A percentile compares a stretch with the other conserved stretches of the same genome.
phyloP scores from a whole-genome alignment of 2,329 filamentous ascomycete species.

The Cordyceps sp. region DNA sequence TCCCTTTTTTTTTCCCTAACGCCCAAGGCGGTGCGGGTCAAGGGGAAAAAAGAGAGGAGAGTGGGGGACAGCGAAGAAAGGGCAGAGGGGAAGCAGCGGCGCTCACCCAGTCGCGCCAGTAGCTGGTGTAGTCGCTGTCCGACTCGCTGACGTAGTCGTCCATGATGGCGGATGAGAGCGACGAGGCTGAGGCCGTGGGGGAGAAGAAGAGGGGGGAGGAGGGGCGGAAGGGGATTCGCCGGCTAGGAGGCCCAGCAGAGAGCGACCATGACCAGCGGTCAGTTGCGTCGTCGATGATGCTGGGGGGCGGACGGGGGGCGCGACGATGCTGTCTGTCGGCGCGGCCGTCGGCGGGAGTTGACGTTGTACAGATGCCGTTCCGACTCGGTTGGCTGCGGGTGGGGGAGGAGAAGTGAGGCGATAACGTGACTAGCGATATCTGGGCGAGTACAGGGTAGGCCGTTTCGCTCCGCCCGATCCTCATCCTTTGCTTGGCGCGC shows the following conservation, averaged over 20 bases:
- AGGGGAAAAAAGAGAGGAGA: not conserved
- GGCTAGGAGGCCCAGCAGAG: constrained; percentile 6
- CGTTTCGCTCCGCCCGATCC: too few species aligned
- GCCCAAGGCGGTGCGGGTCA: not conserved
- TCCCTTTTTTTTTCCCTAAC: too few species aligned
- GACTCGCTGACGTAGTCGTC: constrained; percentile 97
- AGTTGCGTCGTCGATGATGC: not conserved
- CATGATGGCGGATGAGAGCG: constrained; percentile 37
- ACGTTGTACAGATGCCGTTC: too few species aligned
- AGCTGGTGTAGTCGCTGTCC: constrained; percentile 97
- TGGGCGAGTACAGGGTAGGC: too few species aligned
- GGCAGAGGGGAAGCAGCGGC: not conserved
- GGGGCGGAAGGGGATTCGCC: constrained; percentile 1
- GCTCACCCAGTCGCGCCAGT: constrained; percentile 98
- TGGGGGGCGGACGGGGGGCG: not conserved
- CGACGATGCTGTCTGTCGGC: too few species aligned
- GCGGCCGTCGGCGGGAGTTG: too few species aligned
- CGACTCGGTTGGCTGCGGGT: too few species aligned
- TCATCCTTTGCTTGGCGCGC: too few species aligned
- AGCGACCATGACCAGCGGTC: constrained; percentile 12
- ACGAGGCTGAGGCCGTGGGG: not conserved
- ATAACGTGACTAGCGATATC: too few species aligned
- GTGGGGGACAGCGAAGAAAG: constrained; percentile 5
- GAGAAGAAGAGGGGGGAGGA: not conserved
- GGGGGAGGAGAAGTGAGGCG: too few species aligned